Evolutionary conservation across 2,329 filamentous ascomycete species (phyloP).

Genomic region (Trichoderma semiorbis): DNA sequence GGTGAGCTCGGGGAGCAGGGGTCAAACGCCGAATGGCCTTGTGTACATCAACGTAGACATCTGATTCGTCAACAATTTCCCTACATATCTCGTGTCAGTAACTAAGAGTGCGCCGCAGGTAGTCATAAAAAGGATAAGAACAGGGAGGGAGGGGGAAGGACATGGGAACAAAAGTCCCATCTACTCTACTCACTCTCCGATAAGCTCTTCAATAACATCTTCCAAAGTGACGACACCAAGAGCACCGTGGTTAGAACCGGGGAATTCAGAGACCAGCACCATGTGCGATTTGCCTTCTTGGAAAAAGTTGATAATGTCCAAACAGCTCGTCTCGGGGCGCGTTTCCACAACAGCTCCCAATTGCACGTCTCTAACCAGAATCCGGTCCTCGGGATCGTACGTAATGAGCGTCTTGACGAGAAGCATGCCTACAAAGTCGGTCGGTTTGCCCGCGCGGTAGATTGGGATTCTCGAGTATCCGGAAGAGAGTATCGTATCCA

Average conservation of each 20-base stretch:
- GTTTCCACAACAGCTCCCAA: slow-evolving; percentile 94
- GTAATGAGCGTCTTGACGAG: slow-evolving; percentile 98
- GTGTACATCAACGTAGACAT: slow-evolving; percentile 97
- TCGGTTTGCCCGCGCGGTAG: slow-evolving; percentile 75
- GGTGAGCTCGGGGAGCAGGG: slow-evolving; percentile 75
- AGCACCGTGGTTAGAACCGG: slow-evolving; percentile 86
- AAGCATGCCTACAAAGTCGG: slow-evolving; percentile 95
- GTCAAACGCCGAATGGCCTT: slow-evolving; percentile 90
- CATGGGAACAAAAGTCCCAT: not conserved
- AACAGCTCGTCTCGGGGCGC: slow-evolving; percentile 87
- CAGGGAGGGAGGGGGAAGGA: too few relatives aligned
- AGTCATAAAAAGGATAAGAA: not conserved
- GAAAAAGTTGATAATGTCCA: slow-evolving; percentile 99
- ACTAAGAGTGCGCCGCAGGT: not conserved
- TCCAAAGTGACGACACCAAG: slow-evolving; percentile 93
- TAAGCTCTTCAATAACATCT: slow-evolving; percentile 97
- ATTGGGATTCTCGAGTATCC: slow-evolving; percentile 97
- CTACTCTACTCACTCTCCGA: slow-evolving; percentile 73
- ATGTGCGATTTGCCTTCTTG: slow-evolving; percentile 99
- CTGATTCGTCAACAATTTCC: slow-evolving; percentile 98
- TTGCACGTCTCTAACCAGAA: slow-evolving; percentile 83
- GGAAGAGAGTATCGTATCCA: slow-evolving; percentile 88
- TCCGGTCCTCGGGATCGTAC: slow-evolving; percentile 91
- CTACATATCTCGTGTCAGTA: slow-evolving; percentile 40
- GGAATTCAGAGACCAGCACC: slow-evolving; percentile 87